Evolutionary conservation across 106 monocot genomes (phyloP), one percentile per base, ranked within the genome.

Genomic region (Agapanthus africanus): DNA sequence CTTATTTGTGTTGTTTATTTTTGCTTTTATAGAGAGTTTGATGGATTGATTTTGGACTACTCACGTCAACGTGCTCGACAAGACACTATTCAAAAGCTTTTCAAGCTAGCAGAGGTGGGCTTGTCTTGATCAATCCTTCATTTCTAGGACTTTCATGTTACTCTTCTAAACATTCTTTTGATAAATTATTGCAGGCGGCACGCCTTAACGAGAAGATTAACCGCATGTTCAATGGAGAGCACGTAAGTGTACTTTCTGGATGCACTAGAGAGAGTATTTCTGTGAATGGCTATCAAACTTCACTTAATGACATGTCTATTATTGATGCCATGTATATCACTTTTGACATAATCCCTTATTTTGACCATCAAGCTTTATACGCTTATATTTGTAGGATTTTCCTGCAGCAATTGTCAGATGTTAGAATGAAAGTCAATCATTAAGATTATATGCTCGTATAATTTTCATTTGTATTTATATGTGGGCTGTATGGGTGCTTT

Each of bases 191-290:
- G 40, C 66, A 74, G 74, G 74, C 38, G 19, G 74, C 74, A 51
- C 66, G 63, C 11, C 66, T 74, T 54, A 57, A 23, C 36, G 54
- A 74, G 66, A 74, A 74, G 56, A 74, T 74, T 40, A 66, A 56
- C 35, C 64, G 51, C n/a, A 74, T 74, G 74, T 74, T 51, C 74
- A 66, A 40, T 30, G 74, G 74, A 66, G 66, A 74, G 40, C 65
- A 37, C 31, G 74, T 74, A 56, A 57, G 74, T 54, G n/a, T n/a
- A 22, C 14, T 54, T 9, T 67, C 19, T 31, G 41, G 15, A 30
- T 35, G 14, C 50, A 15, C 4, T 34, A 34, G 33, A 54, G 54
- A 25, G 7, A 7, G 27, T 26, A 14, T 26, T 50, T 1, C 19
- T 50, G 25, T 60, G 59, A 60, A 34, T 60, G 59, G 32, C 6